phyloP scores from a whole-genome alignment of 2,329 filamentous ascomycete genomes.

The Fusarium transvaalense region DNA sequence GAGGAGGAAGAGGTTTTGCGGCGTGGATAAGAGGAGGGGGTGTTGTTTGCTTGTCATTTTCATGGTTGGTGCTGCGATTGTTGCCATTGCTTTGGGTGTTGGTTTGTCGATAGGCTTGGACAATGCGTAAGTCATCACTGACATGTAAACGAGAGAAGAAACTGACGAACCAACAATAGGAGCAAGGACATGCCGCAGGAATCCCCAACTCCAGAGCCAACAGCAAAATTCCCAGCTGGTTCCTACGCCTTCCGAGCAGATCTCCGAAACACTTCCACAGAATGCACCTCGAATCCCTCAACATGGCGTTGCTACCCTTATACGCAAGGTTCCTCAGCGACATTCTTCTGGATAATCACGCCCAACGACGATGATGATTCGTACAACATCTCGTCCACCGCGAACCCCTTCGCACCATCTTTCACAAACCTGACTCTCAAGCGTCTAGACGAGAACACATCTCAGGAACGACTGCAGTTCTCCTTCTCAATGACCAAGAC shows the following conservation, averaged over 20 bases:
- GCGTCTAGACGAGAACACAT: slow-evolving; percentile 60
- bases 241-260: slow-evolving; percentile 72
- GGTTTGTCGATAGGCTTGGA: slow-evolving; percentile 58
- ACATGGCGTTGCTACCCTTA: slow-evolving; percentile 75
- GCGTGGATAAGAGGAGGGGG: slow-evolving; percentile 35
- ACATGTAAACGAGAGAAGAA: not conserved
- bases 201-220: slow-evolving; percentile 19
- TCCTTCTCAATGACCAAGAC: slow-evolving; percentile 64
- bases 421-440: slow-evolving; percentile 67
- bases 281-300: slow-evolving; percentile 68
- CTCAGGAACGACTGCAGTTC: slow-evolving; percentile 70
- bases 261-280: slow-evolving; percentile 64
- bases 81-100: slow-evolving; percentile 55
- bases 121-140: slow-evolving; percentile 50
- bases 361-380: slow-evolving; percentile 52
- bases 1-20: slow-evolving; percentile 6
- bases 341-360: slow-evolving; percentile 73
- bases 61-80: slow-evolving; percentile 48
- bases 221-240: slow-evolving; percentile 68
- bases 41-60: slow-evolving; percentile 53
- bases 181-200: slow-evolving; percentile 2
- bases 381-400: slow-evolving; percentile 67
- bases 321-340: slow-evolving; percentile 57
- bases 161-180: slow-evolving; percentile 22
- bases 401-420: slow-evolving; percentile 67